A percentile compares a stretch with the other conserved stretches of the same genome.
These are phyloP conservation scores for Diphasiastrum complanatum DNA, from an alignment of 83 land plant species.

Conservation along the genomic window DNA sequence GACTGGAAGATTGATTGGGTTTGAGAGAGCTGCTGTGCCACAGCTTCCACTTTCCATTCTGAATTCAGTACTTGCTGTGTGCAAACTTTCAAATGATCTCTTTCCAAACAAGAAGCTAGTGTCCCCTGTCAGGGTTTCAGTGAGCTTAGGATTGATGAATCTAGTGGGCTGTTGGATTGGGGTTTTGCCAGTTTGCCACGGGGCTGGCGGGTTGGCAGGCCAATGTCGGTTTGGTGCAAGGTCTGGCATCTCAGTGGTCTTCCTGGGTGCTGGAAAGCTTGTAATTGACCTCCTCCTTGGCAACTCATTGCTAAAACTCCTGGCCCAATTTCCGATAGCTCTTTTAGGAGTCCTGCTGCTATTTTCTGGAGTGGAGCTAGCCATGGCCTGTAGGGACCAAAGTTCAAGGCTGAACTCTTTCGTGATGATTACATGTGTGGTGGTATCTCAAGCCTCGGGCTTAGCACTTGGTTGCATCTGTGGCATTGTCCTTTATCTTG, in stretches of 20 bases:
- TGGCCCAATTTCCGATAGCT: not conserved
- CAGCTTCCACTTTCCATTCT: constrained; percentile 12
- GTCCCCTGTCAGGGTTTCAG: constrained; percentile 3
- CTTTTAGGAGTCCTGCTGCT: constrained; percentile 11
- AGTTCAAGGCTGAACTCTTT: constrained; percentile 4
- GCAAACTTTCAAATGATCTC: constrained; percentile 9
- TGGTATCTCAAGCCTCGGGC: not conserved
- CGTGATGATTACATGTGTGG: constrained; percentile 10
- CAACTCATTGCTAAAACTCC: not conserved
- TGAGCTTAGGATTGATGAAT: constrained; percentile 10
- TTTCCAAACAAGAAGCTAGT: not conserved
- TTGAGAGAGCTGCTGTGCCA: not conserved
- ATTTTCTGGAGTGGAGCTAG: constrained; percentile 10
- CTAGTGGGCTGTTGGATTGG: constrained; percentile 10
- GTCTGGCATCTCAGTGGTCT: not conserved
- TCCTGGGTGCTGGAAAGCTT: constrained; percentile 1
- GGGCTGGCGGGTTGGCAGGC: constrained; percentile 12
- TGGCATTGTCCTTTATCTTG: constrained; percentile 4
- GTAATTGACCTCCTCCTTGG: constrained; percentile 8
- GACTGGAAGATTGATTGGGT: constrained; percentile 15
- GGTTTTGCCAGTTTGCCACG: constrained; percentile 13
- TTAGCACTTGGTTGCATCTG: constrained; percentile 8
- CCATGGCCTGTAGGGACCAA: constrained; percentile 16
- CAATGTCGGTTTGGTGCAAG: constrained; percentile 11
- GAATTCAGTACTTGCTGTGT: constrained; percentile 8